phyloP scores from a whole-genome alignment of 2,329 filamentous ascomycete species.

The Penicillium psychrosexuale region DNA sequence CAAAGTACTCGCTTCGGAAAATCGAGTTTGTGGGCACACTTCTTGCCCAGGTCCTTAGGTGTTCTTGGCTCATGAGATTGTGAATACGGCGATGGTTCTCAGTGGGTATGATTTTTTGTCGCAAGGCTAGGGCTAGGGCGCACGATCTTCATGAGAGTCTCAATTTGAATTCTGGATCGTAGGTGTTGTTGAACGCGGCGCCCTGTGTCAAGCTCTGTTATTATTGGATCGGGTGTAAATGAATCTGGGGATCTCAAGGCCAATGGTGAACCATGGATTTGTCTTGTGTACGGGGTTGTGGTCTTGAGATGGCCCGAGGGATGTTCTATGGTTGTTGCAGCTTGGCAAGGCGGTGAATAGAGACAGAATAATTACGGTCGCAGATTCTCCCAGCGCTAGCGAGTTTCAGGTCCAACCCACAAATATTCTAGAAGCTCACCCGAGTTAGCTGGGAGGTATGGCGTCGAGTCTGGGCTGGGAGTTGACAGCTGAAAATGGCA shows the following conservation, averaged over 20 bases:
- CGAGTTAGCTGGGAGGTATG: not conserved
- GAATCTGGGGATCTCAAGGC: not conserved
- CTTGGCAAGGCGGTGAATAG: not conserved
- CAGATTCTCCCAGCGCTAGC: not conserved
- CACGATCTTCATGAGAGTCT: constrained; percentile 59
- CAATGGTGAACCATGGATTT: not conserved
- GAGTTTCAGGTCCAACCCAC: not conserved
- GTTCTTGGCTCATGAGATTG: constrained; percentile 49
- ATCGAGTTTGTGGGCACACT: constrained; percentile 31
- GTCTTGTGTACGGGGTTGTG: not conserved
- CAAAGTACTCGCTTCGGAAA: constrained; percentile 17
- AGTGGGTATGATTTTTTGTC: constrained; percentile 56
- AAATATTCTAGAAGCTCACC: not conserved
- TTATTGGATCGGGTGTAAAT: not conserved
- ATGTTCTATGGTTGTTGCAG: too few species aligned
- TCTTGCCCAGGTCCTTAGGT: constrained; percentile 38
- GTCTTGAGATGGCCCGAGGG: not conserved
- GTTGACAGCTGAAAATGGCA: not conserved
- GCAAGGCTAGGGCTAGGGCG: constrained; percentile 45
- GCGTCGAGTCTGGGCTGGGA: not conserved
- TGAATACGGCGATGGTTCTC: constrained; percentile 54
- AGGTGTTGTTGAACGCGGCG: constrained; percentile 49
- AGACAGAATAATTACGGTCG: not conserved
- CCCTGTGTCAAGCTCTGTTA: constrained; percentile 1
- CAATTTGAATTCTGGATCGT: constrained; percentile 52